Base-by-base conservation (phyloP, 1,284 basidiomycete genomes). In the Moesziomyces sp. region DNA sequence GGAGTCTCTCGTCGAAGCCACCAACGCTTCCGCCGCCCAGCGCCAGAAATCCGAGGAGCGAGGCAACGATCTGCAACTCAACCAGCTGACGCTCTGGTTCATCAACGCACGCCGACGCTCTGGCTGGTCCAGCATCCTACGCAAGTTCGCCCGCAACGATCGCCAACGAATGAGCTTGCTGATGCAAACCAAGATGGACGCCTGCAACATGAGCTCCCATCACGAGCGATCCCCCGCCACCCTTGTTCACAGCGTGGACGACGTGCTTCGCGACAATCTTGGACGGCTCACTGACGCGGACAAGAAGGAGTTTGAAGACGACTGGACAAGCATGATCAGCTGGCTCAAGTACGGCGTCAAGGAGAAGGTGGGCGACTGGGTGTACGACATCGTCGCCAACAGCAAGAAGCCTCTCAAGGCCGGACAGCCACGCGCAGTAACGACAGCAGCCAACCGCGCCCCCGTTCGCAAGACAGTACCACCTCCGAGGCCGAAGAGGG, bases 51-150 rank as follows among this genome's bases (percentile, higher is more conserved):
- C 42, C 14, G 9, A 14, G 13, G n/a, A 23, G 23, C 19, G 40
- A 2, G 52, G 66, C 19, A n/a, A 24, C 3, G 14, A 24, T 0
- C 52, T 78, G 6, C 24, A 38, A 2, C 24, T 64, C 38, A 43
- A 65, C 42, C 80, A 81, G 42, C 73, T 75, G 48, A 69, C 65
- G 7, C 67, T 82, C 0, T 84, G 82, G 82, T 84, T 81, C 71
- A 84, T 81, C 61, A 84, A 84, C 56, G 70, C 76, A 18, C 78
- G 82, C 46, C 75, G 82, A 8, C 78, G 82, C 16, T 78, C 70
- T 7, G 79, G 80, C 18, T 84, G 81, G 80, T 78, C 79, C 3
- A 19, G 55, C 14, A 82, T 82, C 57, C 49, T 66, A 3, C 70
- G 68, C 21, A 64, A 63, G 13, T 83, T 72, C 28, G 76, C 76